A percentile compares a stretch with the other conserved stretches of the same genome.
phyloP scores from a whole-genome alignment of 164 flowering plant genomes.

The Magnolia kwangsiensis region DNA sequence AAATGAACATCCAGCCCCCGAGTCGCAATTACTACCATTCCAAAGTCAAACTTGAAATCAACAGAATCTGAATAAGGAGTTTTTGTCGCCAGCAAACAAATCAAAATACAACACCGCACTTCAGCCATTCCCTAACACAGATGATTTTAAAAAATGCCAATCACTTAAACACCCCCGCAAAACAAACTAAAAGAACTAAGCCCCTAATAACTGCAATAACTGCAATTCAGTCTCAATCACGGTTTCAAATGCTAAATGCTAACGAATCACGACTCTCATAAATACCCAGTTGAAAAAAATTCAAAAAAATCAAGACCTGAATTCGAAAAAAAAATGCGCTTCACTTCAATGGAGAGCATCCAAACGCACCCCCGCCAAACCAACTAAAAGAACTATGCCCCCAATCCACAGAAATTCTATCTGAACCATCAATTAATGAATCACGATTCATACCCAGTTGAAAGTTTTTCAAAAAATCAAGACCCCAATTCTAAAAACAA shows the following conservation, averaged over 20 bases:
- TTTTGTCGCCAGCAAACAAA: too few relatives aligned
- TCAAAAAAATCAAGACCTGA: not conserved
- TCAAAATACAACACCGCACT: too few relatives aligned
- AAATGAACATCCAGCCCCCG: too few relatives aligned
- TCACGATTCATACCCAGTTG: not conserved
- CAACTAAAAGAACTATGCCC: not conserved
- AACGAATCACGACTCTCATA: not conserved
- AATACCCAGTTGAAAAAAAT: not conserved
- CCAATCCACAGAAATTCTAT: not conserved
- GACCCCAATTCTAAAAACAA: not conserved
- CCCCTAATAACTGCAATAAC: not conserved
- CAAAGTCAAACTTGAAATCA: too few relatives aligned
- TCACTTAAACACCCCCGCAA: too few relatives aligned
- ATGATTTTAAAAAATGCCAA: too few relatives aligned
- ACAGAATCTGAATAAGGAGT: too few relatives aligned
- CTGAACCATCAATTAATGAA: not conserved
- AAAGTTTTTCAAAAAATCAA: not conserved
- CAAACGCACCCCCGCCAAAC: not conserved
- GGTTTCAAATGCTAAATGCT: not conserved
- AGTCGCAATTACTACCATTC: too few relatives aligned
- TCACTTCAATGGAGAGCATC: not conserved
- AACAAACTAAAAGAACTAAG: not conserved
- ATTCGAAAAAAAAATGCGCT: not conserved
- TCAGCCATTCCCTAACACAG: too few relatives aligned
- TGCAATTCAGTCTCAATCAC: not conserved